Conservation (phyloP, 2,329 filamentous ascomycete species). For the Byssothecium circinans region DNA sequence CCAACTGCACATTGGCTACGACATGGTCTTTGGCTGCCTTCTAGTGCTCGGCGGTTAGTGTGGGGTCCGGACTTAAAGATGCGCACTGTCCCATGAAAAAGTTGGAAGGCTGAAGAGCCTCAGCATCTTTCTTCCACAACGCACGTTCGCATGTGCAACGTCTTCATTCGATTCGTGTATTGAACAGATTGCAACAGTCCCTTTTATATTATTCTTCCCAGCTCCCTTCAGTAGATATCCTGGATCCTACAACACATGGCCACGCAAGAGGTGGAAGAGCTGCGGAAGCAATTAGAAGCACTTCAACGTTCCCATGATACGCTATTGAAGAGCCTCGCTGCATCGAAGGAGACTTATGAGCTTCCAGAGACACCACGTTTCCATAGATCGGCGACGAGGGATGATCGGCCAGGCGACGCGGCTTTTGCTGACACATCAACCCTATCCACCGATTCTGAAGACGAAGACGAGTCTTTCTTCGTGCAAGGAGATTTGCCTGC, state of each 20-base stretch:
- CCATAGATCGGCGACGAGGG: constrained; percentile 24
- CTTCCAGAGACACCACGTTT: constrained; percentile 26
- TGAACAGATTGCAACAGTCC: neutral
- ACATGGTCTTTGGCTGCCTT: constrained; percentile 3
- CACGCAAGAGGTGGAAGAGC: constrained; percentile 32
- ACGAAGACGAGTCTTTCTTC: constrained; percentile 39
- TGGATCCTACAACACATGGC: constrained; percentile 19
- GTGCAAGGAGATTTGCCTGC: constrained; percentile 45
- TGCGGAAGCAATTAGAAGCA: constrained; percentile 36
- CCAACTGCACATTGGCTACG: constrained; percentile 10
- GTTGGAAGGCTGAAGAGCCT: constrained; percentile 1
- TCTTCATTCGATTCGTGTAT: neutral
- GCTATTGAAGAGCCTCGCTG: constrained; percentile 31
- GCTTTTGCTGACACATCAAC: constrained; percentile 40
- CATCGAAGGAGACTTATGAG: constrained; percentile 31
- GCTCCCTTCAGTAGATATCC: neutral
- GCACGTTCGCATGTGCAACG: neutral
- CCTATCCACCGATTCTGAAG: constrained; percentile 39
- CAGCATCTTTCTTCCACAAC: neutral
- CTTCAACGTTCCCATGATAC: constrained; percentile 37
- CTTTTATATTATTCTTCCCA: neutral
- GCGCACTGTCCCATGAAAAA: constrained; percentile 4
- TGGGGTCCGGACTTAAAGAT: constrained; percentile 17
- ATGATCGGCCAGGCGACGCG: constrained; percentile 20
- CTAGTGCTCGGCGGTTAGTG: constrained; percentile 20